These are phyloP conservation scores for Aspergillus sp. DNA, from an alignment of 2,329 filamentous ascomycete genomes.

Conservation along the genomic window DNA sequence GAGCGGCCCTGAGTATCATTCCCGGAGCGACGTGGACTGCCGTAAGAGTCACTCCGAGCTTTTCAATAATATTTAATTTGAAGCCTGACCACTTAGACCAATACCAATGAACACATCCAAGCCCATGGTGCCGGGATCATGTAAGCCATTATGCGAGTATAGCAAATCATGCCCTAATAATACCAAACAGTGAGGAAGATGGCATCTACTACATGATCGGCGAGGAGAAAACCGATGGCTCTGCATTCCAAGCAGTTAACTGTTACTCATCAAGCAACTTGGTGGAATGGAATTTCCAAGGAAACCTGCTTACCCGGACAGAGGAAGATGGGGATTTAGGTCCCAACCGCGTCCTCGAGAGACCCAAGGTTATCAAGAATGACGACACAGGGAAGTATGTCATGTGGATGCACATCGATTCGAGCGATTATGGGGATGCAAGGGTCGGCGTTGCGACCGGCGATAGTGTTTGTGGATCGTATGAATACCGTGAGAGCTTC, in stretches of 20 bases:
- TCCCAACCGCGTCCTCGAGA: constrained; percentile 62
- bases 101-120: constrained; percentile 59
- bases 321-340: constrained; percentile 58
- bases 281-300: constrained; percentile 63
- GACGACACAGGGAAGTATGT: constrained; percentile 64
- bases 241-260: constrained; percentile 63
- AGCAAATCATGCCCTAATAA: background rate
- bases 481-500: constrained; percentile 44
- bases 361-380: constrained; percentile 70
- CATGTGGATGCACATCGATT: constrained; percentile 70
- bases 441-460: constrained; percentile 64
- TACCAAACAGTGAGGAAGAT: constrained; percentile 50
- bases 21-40: constrained; percentile 51
- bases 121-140: constrained; percentile 61
- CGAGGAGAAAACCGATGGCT: constrained; percentile 67
- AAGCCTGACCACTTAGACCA: background rate
- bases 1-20: constrained; percentile 12
- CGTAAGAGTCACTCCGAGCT: background rate
- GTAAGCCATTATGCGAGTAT: background rate
- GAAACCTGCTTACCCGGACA: constrained; percentile 55
- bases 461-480: constrained; percentile 58
- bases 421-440: constrained; percentile 60
- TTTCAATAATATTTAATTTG: background rate
- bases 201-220: constrained; percentile 67
- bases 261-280: constrained; percentile 61